Percentiles rank a stretch among this genome's conserved stretches.
Conservation (phyloP, 148 eudicot species). For the Cornus florida region DNA sequence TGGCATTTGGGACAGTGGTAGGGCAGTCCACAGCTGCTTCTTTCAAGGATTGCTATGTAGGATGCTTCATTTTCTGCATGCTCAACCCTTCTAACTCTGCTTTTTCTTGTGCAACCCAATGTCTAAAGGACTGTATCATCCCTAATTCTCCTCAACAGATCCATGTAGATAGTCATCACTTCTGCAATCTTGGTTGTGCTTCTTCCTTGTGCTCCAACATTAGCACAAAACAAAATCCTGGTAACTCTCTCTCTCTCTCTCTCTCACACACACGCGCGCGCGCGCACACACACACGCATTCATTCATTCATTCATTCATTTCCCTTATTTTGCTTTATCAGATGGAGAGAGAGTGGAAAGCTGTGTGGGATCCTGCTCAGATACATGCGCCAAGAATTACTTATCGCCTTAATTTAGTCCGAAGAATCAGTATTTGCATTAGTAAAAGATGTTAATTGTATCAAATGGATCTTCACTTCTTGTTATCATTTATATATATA, state of each 20-base stretch:
- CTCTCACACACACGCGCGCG: not conserved
- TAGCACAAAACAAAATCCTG: constrained; percentile 39
- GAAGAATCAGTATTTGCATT: not conserved
- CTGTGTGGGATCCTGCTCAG: constrained; percentile 51
- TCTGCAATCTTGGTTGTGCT: constrained; percentile 45
- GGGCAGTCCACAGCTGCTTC: constrained; percentile 17
- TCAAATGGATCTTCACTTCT: not conserved
- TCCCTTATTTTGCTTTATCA: constrained; percentile 9
- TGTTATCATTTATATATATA: not conserved
- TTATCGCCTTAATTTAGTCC: constrained; percentile 14
- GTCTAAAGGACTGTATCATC: constrained; percentile 42
- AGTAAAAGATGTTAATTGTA: not conserved
- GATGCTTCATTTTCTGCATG: constrained; percentile 42
- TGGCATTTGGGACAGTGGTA: constrained; percentile 17
- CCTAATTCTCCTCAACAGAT: constrained; percentile 11
- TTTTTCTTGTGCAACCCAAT: constrained; percentile 36
- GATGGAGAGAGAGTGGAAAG: constrained; percentile 46
- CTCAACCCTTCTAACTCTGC: constrained; percentile 40
- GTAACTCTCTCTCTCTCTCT: constrained; percentile 24
- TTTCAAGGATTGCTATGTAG: constrained; percentile 41
- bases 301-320: not conserved
- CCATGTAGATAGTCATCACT: constrained; percentile 14
- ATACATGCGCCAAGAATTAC: constrained; percentile 39
- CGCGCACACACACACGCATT: too few relatives aligned
- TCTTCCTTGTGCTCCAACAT: constrained; percentile 36